phyloP scores from a whole-genome alignment of 2,329 filamentous ascomycete species.

The Colletotrichum sp. region DNA sequence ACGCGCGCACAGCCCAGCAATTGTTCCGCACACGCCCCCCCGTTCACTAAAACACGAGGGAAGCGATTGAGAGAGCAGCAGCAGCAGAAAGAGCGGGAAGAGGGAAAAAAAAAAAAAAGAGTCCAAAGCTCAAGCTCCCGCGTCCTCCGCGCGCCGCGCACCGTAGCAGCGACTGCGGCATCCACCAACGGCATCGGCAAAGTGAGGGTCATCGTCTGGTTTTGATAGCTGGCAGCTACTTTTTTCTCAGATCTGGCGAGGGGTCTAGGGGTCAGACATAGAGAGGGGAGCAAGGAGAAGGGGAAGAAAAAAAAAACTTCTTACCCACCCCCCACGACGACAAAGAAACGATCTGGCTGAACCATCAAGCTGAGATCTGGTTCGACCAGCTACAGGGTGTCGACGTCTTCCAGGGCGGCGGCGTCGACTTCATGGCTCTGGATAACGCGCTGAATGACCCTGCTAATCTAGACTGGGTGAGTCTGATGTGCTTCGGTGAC shows the following conservation, averaged over 20 bases:
- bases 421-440: conserved; percentile 37
- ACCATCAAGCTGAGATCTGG: background rate
- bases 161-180: background rate
- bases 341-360: conserved; percentile 7
- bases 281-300: background rate
- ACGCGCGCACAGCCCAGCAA: conserved; percentile 19
- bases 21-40: conserved; percentile 4
- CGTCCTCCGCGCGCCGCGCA: conserved; percentile 14
- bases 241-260: background rate
- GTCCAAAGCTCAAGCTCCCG: conserved; percentile 18
- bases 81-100: background rate
- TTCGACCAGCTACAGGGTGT: background rate
- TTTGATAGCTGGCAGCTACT: background rate
- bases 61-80: background rate
- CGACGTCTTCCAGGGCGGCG: conserved; percentile 27
- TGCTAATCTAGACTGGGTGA: conserved; percentile 46
- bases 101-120: background rate
- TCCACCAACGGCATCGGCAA: conserved; percentile 2
- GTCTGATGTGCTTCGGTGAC: conserved; percentile 7
- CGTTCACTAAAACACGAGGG: background rate
- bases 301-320: background rate
- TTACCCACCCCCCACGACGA: conserved; percentile 4
- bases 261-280: background rate
- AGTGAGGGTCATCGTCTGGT: background rate
- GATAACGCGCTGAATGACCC: conserved; percentile 40